Percentiles rank a stretch among this genome's conserved stretches.
Evolutionary conservation across 257 asterid species (phyloP).

Genomic region (Nicotiana tabacum): DNA sequence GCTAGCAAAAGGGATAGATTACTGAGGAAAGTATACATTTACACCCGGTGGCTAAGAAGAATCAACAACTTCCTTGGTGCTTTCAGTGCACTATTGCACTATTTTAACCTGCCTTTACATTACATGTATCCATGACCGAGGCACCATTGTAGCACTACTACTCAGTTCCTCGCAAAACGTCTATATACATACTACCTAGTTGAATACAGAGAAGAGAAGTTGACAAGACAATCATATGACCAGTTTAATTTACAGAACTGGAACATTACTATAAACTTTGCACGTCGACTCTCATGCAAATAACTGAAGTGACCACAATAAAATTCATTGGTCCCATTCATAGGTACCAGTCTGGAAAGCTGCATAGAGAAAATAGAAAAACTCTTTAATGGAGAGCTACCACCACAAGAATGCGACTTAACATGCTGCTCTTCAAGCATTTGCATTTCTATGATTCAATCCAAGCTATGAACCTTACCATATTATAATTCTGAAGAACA

Average conservation of each 20-base stretch:
- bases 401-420: background rate
- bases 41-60: background rate
- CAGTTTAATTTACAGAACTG: too few relatives aligned
- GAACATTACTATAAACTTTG: too few relatives aligned
- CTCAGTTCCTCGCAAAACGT: background rate
- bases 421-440: background rate
- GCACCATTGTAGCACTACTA: background rate
- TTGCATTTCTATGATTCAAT: background rate
- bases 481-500: too few relatives aligned
- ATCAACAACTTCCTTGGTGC: background rate
- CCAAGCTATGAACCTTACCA: background rate
- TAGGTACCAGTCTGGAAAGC: background rate
- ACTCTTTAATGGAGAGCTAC: background rate
- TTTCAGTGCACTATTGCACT: background rate
- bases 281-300: too few relatives aligned
- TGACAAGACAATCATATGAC: too few relatives aligned
- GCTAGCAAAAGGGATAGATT: background rate
- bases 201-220: too few relatives aligned
- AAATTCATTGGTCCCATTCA: background rate
- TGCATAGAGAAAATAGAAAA: background rate
- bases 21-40: background rate
- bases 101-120: background rate
- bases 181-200: background rate
- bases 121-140: background rate
- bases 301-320: background rate